Conservation (phyloP, 225 moss, liverwort and hornwort species). For the Sphagnum contortum region DNA sequence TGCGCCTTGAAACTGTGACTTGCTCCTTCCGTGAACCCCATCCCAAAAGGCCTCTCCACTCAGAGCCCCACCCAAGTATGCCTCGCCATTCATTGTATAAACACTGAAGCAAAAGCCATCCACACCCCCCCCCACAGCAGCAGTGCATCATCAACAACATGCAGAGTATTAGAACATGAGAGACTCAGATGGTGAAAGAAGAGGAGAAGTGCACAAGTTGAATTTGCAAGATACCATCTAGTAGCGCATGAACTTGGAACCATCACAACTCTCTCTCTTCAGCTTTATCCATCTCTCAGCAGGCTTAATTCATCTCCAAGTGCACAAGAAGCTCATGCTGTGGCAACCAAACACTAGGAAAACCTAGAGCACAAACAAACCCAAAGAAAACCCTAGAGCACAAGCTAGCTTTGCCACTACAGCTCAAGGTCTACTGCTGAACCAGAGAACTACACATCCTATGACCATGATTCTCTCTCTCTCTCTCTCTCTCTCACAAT, state of each 20-base stretch:
- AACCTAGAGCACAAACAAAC: slow-evolving; percentile 38
- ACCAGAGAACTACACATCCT: too few relatives aligned
- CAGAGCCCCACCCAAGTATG: slow-evolving; percentile 63
- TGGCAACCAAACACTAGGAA: too few relatives aligned
- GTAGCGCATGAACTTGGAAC: too few relatives aligned
- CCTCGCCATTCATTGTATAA: slow-evolving; percentile 92
- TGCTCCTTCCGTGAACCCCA: slow-evolving; percentile 63
- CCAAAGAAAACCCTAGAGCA: slow-evolving; percentile 16
- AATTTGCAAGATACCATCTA: too few relatives aligned
- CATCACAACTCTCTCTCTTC: too few relatives aligned
- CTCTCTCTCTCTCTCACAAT: too few relatives aligned
- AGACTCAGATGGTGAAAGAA: too few relatives aligned
- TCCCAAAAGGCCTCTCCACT: slow-evolving; percentile 50
- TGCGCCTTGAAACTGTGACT: slow-evolving; percentile 50
- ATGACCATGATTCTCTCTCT: too few relatives aligned
- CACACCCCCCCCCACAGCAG: slow-evolving; percentile 12
- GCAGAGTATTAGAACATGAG: too few relatives aligned
- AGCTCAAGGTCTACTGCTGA: too few relatives aligned
- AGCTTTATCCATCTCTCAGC: slow-evolving; percentile 75
- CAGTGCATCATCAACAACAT: background rate
- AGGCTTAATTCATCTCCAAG: slow-evolving; percentile 75
- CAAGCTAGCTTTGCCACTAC: background rate
- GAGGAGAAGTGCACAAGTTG: too few relatives aligned
- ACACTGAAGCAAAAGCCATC: slow-evolving; percentile 24
- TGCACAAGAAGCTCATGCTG: slow-evolving; percentile 18